A percentile compares a stretch with the other conserved stretches of the same genome.
These are phyloP conservation scores for Blastobotrys buckinghamii DNA, from an alignment of 1,139 yeast genomes.

Conservation along the genomic window DNA sequence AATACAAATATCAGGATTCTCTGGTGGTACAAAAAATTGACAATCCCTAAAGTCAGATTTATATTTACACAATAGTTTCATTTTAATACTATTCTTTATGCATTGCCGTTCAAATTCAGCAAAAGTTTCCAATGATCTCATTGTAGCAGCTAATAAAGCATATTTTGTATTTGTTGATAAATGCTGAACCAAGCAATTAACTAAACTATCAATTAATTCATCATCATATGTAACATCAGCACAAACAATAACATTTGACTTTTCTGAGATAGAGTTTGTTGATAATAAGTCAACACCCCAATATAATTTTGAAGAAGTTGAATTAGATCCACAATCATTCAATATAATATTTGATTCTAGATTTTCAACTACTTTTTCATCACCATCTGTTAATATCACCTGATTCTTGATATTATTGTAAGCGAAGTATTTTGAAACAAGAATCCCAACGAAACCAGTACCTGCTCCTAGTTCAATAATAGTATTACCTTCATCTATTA, in stretches of 20 bases:
- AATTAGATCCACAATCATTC: conserved; percentile 37
- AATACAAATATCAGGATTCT: conserved; percentile 20
- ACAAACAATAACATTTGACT: conserved; percentile 40
- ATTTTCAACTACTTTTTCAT: conserved; percentile 51
- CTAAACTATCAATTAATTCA: conserved; percentile 50
- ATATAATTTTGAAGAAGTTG: conserved; percentile 44
- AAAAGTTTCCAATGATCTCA: conserved; percentile 58
- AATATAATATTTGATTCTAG: conserved; percentile 42
- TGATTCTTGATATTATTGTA: conserved; percentile 18
- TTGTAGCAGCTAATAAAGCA: conserved; percentile 51
- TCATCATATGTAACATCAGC: conserved; percentile 87
- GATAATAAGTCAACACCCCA: conserved; percentile 49
- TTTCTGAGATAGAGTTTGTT: no score
- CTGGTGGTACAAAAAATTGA: conserved; percentile 21
- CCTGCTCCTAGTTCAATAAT: conserved; percentile 83
- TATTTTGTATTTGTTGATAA: conserved; percentile 11
- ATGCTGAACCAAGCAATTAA: conserved; percentile 39
- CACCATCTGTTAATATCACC: conserved; percentile 67
- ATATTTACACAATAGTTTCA: conserved; percentile 28
- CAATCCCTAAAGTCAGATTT: conserved; percentile 15
- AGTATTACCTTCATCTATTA: not conserved
- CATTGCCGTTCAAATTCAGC: conserved; percentile 47
- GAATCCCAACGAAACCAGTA: conserved; percentile 75
- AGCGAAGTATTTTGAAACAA: conserved; percentile 35
- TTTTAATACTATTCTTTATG: conserved; percentile 22